phyloP scores from a whole-genome alignment of 2,329 filamentous ascomycete genomes.

The Sporothrix humicola region DNA sequence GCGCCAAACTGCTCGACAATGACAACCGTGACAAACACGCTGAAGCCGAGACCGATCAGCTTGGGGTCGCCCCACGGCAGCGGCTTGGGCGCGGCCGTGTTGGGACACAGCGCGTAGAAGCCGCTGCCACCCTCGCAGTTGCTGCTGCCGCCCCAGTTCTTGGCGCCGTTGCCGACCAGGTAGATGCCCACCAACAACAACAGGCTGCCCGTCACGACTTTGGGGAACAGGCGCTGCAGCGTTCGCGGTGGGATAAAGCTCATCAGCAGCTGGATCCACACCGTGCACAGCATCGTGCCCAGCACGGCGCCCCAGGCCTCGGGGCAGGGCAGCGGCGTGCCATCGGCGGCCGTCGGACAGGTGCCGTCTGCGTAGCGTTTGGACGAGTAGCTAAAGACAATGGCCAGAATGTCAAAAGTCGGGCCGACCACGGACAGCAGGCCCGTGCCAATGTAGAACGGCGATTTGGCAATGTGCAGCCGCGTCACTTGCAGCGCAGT shows the following conservation, averaged over 20 bases:
- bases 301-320: slow-evolving; percentile 70
- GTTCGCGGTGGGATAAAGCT: slow-evolving; percentile 39
- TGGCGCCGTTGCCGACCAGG: slow-evolving; percentile 2
- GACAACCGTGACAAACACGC: slow-evolving; percentile 78
- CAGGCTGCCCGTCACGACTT: background rate
- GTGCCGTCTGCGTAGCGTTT: slow-evolving; percentile 70
- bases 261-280: slow-evolving; percentile 65
- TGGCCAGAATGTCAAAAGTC: slow-evolving; percentile 70
- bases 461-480: slow-evolving; percentile 50
- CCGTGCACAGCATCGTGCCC: slow-evolving; percentile 57
- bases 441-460: slow-evolving; percentile 69
- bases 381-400: slow-evolving; percentile 64
- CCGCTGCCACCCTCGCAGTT: slow-evolving; percentile 56
- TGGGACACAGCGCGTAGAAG: slow-evolving; percentile 62
- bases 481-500: slow-evolving; percentile 68
- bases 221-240: background rate
- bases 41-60: slow-evolving; percentile 69
- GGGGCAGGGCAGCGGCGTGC: slow-evolving; percentile 65
- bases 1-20: slow-evolving; percentile 76
- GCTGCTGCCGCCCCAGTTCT: slow-evolving; percentile 41
- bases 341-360: slow-evolving; percentile 62
- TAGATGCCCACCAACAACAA: background rate
- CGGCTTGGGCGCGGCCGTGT: slow-evolving; percentile 62
- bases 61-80: slow-evolving; percentile 66
- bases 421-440: slow-evolving; percentile 71